Base-by-base conservation (phyloP, 2,329 filamentous ascomycete species). In the Colletotrichum lupini region DNA sequence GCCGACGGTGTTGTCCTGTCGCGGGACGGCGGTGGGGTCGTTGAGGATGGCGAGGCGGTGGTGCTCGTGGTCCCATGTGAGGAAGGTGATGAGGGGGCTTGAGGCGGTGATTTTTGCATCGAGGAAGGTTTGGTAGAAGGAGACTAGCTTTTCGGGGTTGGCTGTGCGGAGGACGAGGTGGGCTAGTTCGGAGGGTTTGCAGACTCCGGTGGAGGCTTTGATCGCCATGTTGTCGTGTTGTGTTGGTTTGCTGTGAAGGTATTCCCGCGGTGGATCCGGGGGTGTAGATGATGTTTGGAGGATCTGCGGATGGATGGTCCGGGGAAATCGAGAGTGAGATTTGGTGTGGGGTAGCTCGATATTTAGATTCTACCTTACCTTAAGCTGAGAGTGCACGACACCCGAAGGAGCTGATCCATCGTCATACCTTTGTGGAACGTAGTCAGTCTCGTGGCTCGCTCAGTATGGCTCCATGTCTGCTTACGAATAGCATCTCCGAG, bases 51-150 rank as follows among this genome's bases (percentile, higher is more conserved):
- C 85, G 35, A 87, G 79, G 49, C 86, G 85, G 76, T 87, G 86
- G 73, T 87, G 85, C 76, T 87, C 85, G 0, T 85, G 78, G 76
- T 87, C 85, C 79, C 85, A 87, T 8, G 80, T 79, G 37, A 87
- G 72, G 73, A 87, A 87, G 0, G 81, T 69, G 37, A 83, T 37
- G 7, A 52, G 42, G 1, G 78, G 75, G 55, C 75, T 79, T 42
- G 79, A 74, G 68, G 76, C 76, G 32, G 75, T 72, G 8, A 80
- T 72, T 5, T 71, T 75, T 11, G 79, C 84, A 57, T 81, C 80
- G 2, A 85, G 79, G 66, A 85, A 82, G 4, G 74, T 77, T 56
- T 77, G 77, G 76, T 85, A 85, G 74, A 81, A 86, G 5, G 78
- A 73, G 2, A 80, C 67, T 79, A 85, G 52, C 19, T 28, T 35